Base-by-base conservation (phyloP, 176 grass and related monocot species). In the Zoysia pacifica region DNA sequence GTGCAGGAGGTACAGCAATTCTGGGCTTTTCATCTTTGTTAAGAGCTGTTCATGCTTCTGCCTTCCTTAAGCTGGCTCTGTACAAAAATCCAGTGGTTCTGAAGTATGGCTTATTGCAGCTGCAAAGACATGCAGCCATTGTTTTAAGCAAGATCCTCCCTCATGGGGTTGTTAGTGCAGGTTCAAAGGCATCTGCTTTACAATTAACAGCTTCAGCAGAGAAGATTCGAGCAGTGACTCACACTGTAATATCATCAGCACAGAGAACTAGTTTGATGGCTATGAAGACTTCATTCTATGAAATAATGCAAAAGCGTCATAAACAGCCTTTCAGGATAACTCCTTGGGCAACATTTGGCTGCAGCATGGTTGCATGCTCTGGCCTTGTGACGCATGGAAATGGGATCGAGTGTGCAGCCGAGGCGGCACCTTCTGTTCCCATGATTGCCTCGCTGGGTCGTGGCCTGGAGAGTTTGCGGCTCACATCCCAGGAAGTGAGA, bases 251-350 rank as follows among this genome's bases (percentile, higher is more conserved):
- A 85, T 71, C 92, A 65, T 93, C 95, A 52, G 86, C 71, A 35
- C 52, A 97, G 56, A 89, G 87, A 63, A 94, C 95, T 62, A 93
- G 88, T 70, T 67, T 98, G 41, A 75, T 94, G 81, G 90, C 90
- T 16, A 98, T 94, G 91, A 83, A 91, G 75, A 97, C 91, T 8
- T 86, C 94, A 45, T 97, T 88, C 79, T 85, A 97, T 4, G 94
- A 97, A 87, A 97, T 97, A 88, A 97, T 97, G 94, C 88, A 94
- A 52, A 94, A 85, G 75, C 87, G 92, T 38, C 54, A 67, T 38
- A 75, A 66, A 4, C 88, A 79, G 20, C 84, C 86, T 73, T 81
- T 94, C 67, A 89, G 88, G 61, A 69, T 89, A 73, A 75, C 87
- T 73, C 90, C 92, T 73, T 93, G 93, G 92, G 81, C 80, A 55